Conservation (phyloP, 78 protist genomes). For the Chrysochromulina tobinii region DNA sequence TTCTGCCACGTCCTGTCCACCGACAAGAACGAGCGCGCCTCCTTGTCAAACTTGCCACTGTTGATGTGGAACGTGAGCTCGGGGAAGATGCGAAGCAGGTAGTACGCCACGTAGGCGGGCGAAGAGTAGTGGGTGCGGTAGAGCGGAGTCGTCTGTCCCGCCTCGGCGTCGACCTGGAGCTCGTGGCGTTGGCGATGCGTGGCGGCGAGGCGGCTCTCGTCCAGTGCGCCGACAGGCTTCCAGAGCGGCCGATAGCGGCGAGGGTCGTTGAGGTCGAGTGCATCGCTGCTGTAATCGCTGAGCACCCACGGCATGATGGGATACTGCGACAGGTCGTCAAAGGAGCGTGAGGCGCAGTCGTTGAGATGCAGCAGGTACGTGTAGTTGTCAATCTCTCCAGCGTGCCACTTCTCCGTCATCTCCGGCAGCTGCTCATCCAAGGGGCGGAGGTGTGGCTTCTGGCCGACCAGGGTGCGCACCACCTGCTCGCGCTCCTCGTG, state of each 20-base stretch:
- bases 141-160: not conserved
- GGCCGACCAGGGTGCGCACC: too few relatives aligned
- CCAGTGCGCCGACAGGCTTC: slow-evolving; percentile 94
- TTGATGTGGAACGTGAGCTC: not conserved
- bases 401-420: not conserved
- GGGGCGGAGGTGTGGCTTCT: too few relatives aligned
- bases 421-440: not conserved
- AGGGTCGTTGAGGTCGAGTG: slow-evolving; percentile 74
- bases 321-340: slow-evolving; percentile 85
- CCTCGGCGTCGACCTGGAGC: too few relatives aligned
- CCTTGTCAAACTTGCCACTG: slow-evolving; percentile 26
- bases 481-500: too few relatives aligned
- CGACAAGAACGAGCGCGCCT: slow-evolving; percentile 83
- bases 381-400: not conserved
- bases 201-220: not conserved
- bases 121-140: slow-evolving; percentile 94
- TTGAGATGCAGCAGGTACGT: slow-evolving; percentile 91
- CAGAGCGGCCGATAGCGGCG: slow-evolving; percentile 86
- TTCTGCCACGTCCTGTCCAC: slow-evolving; percentile 77
- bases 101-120: slow-evolving; percentile 79
- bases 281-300: slow-evolving; percentile 57
- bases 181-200: too few relatives aligned
- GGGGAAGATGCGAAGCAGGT: slow-evolving; percentile 54
- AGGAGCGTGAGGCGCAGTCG: slow-evolving; percentile 76
- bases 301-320: slow-evolving; percentile 93